phyloP scores from a whole-genome alignment of 1,284 basidiomycete species.

The Mycosarcoma maydis region DNA sequence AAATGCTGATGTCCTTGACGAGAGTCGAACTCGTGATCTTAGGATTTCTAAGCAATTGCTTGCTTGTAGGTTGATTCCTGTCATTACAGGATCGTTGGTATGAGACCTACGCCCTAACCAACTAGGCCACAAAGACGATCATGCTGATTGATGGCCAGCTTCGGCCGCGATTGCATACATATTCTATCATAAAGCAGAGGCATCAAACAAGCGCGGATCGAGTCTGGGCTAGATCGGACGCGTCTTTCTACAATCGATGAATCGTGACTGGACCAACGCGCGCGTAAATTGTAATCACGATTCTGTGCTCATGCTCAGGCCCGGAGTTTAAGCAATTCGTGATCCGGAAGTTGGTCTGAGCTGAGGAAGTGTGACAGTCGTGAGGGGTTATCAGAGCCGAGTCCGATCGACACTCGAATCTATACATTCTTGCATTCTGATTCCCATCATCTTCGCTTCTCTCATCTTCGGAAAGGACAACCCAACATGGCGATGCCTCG shows the following conservation, averaged over 20 bases:
- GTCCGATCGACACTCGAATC: neutral
- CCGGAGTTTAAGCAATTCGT: too few species aligned
- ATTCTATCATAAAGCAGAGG: too few species aligned
- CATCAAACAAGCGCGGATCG: too few species aligned
- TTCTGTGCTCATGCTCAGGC: neutral
- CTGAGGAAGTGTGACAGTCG: neutral
- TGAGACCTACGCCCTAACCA: conserved; percentile 52
- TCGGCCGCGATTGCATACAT: neutral
- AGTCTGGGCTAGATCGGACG: too few species aligned
- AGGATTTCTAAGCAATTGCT: conserved; percentile 26
- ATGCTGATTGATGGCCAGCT: neutral
- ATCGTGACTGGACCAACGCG: neutral
- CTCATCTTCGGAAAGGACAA: neutral
- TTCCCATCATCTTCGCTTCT: neutral
- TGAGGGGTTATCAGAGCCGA: neutral
- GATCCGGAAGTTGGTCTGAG: too few species aligned
- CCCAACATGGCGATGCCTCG: conserved; percentile 58
- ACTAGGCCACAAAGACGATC: conserved; percentile 44
- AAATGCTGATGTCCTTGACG: conserved; percentile 42
- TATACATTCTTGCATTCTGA: neutral
- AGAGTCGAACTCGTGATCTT: conserved; percentile 54
- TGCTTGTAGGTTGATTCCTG: conserved; percentile 34
- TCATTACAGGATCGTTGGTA: conserved; percentile 37
- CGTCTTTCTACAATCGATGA: neutral
- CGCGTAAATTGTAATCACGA: neutral